Evolutionary conservation across 1,284 basidiomycete species (phyloP), one percentile per base, ranked within the genome.

Genomic region (Moesziomyces sp.): DNA sequence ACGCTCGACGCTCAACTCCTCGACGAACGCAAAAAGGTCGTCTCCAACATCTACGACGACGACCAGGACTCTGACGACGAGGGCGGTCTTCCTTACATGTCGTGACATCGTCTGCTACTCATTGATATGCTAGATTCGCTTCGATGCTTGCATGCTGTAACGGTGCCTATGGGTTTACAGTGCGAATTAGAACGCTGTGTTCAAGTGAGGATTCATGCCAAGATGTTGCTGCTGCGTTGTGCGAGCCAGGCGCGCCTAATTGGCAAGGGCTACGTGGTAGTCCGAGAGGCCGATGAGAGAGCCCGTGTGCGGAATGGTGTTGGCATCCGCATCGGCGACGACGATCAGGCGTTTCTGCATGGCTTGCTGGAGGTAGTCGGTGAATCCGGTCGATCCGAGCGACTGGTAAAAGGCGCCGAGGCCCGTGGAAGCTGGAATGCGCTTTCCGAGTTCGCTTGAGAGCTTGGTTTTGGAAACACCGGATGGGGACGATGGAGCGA

Each of bases 371-470:
- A 74, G 47, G 23, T 69, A 69, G 44, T 74, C 71, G 19, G 66
- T 62, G 35, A 74, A 74, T 1, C 71, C 71, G 7, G 65, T 74
- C 16, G 58, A 58, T 30, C 71, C 66, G 5, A 74, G 58, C 49
- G 61, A 61, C 33, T 74, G 71, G 53, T 69, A 74, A 26, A 69
- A 69, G 3, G 62, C 71, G 28, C 71, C 71, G 21, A 69, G 44
- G 6, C 65, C 71, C 1, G 50, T 48, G 5, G 52, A 57, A n/a
- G 58, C 66, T 1, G 58, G 58, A 26, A 59, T 61, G n/a, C 66
- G 51, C 33, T 69, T 69, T 0, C 43, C 49, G 13, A 74, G 49
- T 28, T 74, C 66, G 52, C 60, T 52, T 2, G 65, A 58, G 16
- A 68, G 55, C 46, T 58, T 69, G 5, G 61, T 48, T 44, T 74